Evolutionary conservation across 495 filamentous ascomycete genomes (phyloP), one percentile per base, ranked within the genome.

Genomic region (Podospora bellae-mahoneyi): DNA sequence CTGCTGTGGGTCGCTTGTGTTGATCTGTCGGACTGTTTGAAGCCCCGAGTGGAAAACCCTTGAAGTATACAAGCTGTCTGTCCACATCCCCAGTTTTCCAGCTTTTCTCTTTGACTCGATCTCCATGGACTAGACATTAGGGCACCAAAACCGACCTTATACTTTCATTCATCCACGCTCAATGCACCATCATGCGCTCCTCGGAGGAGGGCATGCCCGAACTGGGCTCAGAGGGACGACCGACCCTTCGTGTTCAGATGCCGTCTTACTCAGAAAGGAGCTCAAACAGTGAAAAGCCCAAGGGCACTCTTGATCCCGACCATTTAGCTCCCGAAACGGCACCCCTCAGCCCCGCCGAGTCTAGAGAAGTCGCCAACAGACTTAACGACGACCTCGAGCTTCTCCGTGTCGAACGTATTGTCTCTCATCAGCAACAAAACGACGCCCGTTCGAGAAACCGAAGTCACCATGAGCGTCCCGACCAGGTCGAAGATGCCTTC

Each of bases 331-430:
- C 74, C 13, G 72, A 73, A 3, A 26, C 69, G 23, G 16, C 18
- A 13, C 20, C 66, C 15, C 55, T 66, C 15, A 71, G 71, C 53
- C 70, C 71, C 7, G 39, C 30, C 4, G 75, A 72, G 18, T 69
- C 79, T 9, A 72, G 80, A 23, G 93, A 96, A 74, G 84, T 90
- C 65, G 88, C 88, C 6, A 84, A 86, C 68, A 85, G 91, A 34
- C 78, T 96, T 23, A 90, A 91, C 56, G 94, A 98, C 80, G 93
- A 97, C 74, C 77, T 97, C 32, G 88, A 92, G 54, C 81, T 97
- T 64, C 82, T 96, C 34, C 89, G 92, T 63, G 91, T 91, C 6
- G 94, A 98, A 80, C 88, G 89, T 4, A 83, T 91, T 48, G 90
- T 89, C 75, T 74, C 86, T 76, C 78, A 87, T 18, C 79, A 86